Conservation (phyloP, 2,329 filamentous ascomycete species). For the Clarireedia hainanense region DNA sequence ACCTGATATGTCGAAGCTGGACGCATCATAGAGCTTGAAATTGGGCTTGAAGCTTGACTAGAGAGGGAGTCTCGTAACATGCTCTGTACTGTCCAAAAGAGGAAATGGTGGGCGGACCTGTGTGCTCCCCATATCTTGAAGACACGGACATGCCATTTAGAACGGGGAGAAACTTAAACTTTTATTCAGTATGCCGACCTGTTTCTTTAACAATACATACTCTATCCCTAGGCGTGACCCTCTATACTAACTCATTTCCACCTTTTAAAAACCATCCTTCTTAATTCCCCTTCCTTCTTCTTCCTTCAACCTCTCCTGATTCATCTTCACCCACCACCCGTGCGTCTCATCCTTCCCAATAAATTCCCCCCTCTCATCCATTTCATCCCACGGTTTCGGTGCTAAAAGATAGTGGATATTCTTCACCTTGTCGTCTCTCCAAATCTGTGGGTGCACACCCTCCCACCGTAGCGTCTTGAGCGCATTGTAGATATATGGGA, state of each 20-base stretch:
- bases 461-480: slow-evolving; percentile 51
- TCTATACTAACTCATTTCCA: not conserved
- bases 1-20: too few relatives aligned
- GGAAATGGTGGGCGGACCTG: not conserved
- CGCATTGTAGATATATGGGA: slow-evolving; percentile 56
- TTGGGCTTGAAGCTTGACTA: too few relatives aligned
- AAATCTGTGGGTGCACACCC: slow-evolving; percentile 47
- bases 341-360: slow-evolving; percentile 38
- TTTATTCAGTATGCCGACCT: too few relatives aligned
- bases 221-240: too few relatives aligned
- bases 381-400: slow-evolving; percentile 54
- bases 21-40: too few relatives aligned
- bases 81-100: not conserved
- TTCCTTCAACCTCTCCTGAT: slow-evolving; percentile 32
- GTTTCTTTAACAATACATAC: too few relatives aligned
- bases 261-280: slow-evolving; percentile 19
- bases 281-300: slow-evolving; percentile 29
- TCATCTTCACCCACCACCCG: slow-evolving; percentile 47
- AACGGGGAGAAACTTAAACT: not conserved
- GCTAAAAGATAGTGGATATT: slow-evolving; percentile 54
- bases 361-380: slow-evolving; percentile 37
- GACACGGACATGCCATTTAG: not conserved
- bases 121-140: too few relatives aligned
- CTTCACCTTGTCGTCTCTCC: slow-evolving; percentile 50
- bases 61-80: not conserved